Evolutionary conservation across 805 yeast species (phyloP).

Genomic region (Candida gorgasii): DNA sequence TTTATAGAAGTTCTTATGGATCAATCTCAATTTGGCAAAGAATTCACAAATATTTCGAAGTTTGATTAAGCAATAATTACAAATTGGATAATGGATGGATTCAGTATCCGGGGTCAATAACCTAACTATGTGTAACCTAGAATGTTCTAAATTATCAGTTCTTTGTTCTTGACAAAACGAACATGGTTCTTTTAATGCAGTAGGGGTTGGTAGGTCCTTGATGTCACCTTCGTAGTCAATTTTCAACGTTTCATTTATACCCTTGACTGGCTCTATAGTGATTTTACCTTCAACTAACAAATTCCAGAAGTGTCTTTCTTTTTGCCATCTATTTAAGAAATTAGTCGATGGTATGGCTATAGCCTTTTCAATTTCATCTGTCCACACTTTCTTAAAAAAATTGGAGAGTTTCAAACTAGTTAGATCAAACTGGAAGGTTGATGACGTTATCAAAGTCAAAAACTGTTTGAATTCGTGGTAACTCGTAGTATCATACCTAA

Average conservation of each 20-base stretch:
- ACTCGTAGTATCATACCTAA: constrained; percentile 46
- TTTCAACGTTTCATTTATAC: constrained; percentile 74
- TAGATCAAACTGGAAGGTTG: constrained; percentile 38
- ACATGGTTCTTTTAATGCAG: constrained; percentile 76
- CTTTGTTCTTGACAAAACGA: constrained; percentile 82
- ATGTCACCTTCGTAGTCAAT: constrained; percentile 26
- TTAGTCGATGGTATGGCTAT: constrained; percentile 37
- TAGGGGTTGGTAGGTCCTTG: constrained; percentile 40
- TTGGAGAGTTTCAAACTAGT: constrained; percentile 49
- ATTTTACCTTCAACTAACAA: constrained; percentile 79
- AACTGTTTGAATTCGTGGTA: constrained; percentile 49
- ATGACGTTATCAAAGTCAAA: constrained; percentile 31
- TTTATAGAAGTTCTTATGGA: constrained; percentile 58
- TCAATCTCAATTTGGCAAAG: constrained; percentile 69
- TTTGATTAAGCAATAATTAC: constrained; percentile 78
- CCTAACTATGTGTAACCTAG: constrained; percentile 72
- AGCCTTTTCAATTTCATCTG: constrained; percentile 71
- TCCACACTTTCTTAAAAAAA: constrained; percentile 62
- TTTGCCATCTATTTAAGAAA: constrained; percentile 42
- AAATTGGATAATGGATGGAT: constrained; percentile 60
- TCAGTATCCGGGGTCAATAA: constrained; percentile 37
- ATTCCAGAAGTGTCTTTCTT: constrained; percentile 54
- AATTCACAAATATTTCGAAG: constrained; percentile 82
- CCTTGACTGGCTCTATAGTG: constrained; percentile 82
- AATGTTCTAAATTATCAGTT: constrained; percentile 68